These are phyloP conservation scores for Pleurotus eryngii DNA, from an alignment of 768 basidiomycete species.

Conservation along the genomic window DNA sequence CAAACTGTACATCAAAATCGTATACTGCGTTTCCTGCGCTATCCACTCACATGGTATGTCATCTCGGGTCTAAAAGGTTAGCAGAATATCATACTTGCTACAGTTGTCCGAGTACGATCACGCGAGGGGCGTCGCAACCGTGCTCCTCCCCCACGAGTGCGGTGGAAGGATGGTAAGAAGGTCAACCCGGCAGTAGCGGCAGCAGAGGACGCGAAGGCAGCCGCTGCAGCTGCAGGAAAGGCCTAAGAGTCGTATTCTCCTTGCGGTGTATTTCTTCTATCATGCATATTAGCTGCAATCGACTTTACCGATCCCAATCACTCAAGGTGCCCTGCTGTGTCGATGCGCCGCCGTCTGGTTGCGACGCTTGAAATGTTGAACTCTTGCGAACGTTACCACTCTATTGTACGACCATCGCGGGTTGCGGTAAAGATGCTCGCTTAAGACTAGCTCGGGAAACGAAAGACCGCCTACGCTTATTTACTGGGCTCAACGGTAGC, in stretches of 20 bases:
- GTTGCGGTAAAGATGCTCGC: no score
- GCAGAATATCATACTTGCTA: neutral
- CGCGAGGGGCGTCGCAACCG: slow-evolving; percentile 95
- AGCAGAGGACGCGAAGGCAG: slow-evolving; percentile 82
- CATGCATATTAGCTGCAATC: neutral
- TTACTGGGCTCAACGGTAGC: no score
- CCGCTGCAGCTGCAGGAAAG: slow-evolving; percentile 44
- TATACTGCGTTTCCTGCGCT: slow-evolving; percentile 98
- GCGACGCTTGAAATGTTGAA: no score
- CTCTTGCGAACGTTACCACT: no score
- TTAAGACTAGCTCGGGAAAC: no score
- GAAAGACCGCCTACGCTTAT: no score
- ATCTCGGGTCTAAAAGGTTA: neutral
- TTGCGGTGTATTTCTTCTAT: slow-evolving; percentile 6
- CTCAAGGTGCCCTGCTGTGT: no score
- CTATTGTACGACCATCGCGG: no score
- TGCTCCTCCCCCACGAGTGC: slow-evolving; percentile 90
- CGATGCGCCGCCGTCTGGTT: no score
- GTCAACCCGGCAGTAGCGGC: slow-evolving; percentile 94
- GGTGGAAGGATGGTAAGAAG: slow-evolving; percentile 96
- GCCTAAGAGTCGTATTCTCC: slow-evolving; percentile 35
- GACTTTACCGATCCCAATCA: neutral
- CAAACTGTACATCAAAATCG: slow-evolving; percentile 98
- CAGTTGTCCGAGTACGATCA: slow-evolving; percentile 98
- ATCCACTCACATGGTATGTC: slow-evolving; percentile 95